A percentile compares a stretch with the other conserved stretches of the same genome.
Conservation (phyloP, 495 filamentous ascomycete species). For the Tuber umbilicatum region DNA sequence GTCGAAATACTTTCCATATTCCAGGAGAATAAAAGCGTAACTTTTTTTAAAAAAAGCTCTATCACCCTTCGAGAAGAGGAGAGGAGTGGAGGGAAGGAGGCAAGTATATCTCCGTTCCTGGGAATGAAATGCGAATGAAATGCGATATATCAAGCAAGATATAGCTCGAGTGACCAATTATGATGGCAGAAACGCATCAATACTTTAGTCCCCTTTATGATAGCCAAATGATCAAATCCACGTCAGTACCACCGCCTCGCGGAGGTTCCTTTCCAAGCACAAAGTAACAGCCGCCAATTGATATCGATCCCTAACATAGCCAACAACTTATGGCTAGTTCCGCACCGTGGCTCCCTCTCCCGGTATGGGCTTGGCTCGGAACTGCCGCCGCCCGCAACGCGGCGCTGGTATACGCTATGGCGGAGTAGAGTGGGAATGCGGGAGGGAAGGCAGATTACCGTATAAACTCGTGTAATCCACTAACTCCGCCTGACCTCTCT, state of each 20-base stretch:
- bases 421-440: background rate
- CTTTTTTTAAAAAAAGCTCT: no score
- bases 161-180: background rate
- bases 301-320: background rate
- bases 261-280: background rate
- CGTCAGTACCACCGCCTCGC: background rate
- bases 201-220: background rate
- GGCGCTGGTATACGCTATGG: background rate
- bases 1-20: no score
- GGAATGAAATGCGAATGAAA: no score
- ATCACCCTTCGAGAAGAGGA: no score
- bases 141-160: no score
- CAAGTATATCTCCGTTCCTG: no score
- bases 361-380: background rate
- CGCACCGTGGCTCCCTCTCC: background rate
- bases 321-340: background rate
- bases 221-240: background rate
- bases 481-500: no score
- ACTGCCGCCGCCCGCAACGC: background rate
- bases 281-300: background rate
- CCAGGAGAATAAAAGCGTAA: no score
- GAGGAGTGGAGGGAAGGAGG: no score
- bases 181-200: background rate
- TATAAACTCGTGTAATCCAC: background rate
- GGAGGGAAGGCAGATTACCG: background rate